phyloP scores from a whole-genome alignment of 805 yeast species.

The Peterozyma xylosa region DNA sequence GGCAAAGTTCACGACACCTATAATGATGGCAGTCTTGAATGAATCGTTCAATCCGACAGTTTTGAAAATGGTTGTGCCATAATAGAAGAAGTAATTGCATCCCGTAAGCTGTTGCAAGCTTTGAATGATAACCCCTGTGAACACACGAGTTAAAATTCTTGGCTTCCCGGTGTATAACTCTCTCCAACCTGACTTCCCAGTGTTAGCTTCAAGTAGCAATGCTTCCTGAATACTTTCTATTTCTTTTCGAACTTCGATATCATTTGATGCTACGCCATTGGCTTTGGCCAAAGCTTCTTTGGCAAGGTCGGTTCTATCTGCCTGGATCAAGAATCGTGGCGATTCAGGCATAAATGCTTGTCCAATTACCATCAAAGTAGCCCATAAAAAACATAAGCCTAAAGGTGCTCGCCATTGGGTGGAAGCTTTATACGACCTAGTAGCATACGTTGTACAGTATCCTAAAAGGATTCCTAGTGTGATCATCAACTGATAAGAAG shows the following conservation, averaged over 20 bases:
- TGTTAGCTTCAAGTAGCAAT: neutral
- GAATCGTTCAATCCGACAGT: constrained; percentile 23
- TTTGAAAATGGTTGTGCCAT: constrained; percentile 32
- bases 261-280: neutral
- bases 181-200: neutral
- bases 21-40: constrained; percentile 4
- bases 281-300: constrained; percentile 19
- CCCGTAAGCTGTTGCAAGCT: constrained; percentile 37
- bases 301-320: constrained; percentile 31
- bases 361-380: constrained; percentile 19
- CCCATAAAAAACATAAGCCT: constrained; percentile 4
- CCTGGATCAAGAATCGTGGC: constrained; percentile 34
- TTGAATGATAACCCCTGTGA: constrained; percentile 3
- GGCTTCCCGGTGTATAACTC: constrained; percentile 1
- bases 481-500: constrained; percentile 31
- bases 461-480: constrained; percentile 17
- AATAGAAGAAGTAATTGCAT: constrained; percentile 34
- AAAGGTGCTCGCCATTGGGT: constrained; percentile 22
- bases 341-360: constrained; percentile 32
- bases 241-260: neutral
- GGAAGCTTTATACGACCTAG: constrained; percentile 9
- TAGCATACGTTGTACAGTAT: constrained; percentile 28
- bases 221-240: neutral
- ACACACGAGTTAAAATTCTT: constrained; percentile 1
- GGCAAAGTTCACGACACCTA: constrained; percentile 1